Base-by-base conservation (phyloP, 2,329 filamentous ascomycete species). In the Periconia macrospinosa region DNA sequence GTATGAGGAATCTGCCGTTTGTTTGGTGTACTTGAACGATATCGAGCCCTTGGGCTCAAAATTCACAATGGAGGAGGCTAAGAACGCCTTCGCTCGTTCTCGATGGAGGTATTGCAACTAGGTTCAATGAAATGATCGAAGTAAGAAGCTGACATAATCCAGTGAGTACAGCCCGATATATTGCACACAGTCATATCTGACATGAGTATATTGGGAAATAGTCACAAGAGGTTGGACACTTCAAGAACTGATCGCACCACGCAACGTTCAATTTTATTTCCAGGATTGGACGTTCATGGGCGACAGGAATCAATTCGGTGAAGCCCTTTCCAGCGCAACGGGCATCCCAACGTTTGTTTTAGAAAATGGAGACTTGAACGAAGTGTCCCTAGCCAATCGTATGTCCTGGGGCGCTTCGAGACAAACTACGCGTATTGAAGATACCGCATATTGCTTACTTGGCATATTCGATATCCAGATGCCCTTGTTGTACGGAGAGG, bases 401-500 rank as follows among this genome's bases (percentile, higher is more conserved):
- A 68, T 69, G 63, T 65, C 63, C 1, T 72, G 70, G 70, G 63
- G 63, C 9, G 58, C 57, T 15, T 42, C 55, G 17, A 63, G 70
- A 13, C 27, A 65, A 17, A 69, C 67, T 1, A 70, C 63, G 10
- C 60, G 63, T 7, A 41, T 60, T 3, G 68, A 71, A 49, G 68
- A 71, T 47, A 54, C 53, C 1, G 68, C 66, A n/a, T 71, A 70
- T 30, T 65, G 60, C 27, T 47, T 70, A 2, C 60, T 70, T 1
- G 68, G 68, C 2, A 60, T 71, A 10, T 71, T 71, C 54, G 67
- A 67, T 43, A 66, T 69, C 14, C 62, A 68, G 7, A 67, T 69
- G 64, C 65, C 66, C 15, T 42, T 68, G 2, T 52, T 69, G 1
- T 69, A 69, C 41, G 66, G 65, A 8, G 66, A 69, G 52, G 68